Base-by-base conservation (phyloP, 164 flowering plant species). In the Sextonia rubra region DNA sequence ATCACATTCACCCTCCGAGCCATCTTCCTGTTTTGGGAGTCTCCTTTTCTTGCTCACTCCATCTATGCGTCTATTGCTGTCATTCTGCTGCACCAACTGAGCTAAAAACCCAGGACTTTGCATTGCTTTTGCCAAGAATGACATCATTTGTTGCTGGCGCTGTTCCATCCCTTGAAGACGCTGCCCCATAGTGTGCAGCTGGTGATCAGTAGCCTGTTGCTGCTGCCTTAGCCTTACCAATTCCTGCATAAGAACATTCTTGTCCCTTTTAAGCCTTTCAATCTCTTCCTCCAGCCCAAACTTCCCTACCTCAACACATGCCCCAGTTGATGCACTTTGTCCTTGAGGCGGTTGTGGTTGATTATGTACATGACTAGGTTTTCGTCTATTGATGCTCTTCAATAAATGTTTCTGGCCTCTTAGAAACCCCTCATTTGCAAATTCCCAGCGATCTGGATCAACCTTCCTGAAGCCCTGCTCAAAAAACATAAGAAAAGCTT, bases 91-190 rank as follows among this genome's bases (percentile, higher is more conserved):
- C 25, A 92, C 90, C 79, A 94, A 83, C 74, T 94, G 97, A 8
- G 95, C 88, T 73, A 94, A 81, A 79, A 94, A 94, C 17, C 91
- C 92, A 62, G 99, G 97, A 71, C 94, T 94, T 72, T 89, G 96
- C 73, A 94, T 88, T 32, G 97, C 98, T 79, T 92, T 94, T 22
- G 98, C 99, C 65, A 94, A 79, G 82, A 94, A 94, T 24, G 99
- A 92, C 97, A 94, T 94, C 99, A 94, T 92, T 71, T 94, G 98
- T 63, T 92, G 97, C 74, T 94, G 99, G 47, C 99, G 77, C 79
- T 91, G 98, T 75, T 94, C 99, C 99, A 94, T 94, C 12, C 92
- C 98, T 68, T 94, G 97, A 75, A 94, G 91, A 47, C 92, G 93
- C 72, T 94, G 95, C 70, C 86, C 88, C 86, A 92, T 80, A 24